Percentiles rank a stretch among this genome's conserved stretches.
Conservation (phyloP, 1,284 basidiomycete genomes). For the Cryptococcus deneoformans region DNA sequence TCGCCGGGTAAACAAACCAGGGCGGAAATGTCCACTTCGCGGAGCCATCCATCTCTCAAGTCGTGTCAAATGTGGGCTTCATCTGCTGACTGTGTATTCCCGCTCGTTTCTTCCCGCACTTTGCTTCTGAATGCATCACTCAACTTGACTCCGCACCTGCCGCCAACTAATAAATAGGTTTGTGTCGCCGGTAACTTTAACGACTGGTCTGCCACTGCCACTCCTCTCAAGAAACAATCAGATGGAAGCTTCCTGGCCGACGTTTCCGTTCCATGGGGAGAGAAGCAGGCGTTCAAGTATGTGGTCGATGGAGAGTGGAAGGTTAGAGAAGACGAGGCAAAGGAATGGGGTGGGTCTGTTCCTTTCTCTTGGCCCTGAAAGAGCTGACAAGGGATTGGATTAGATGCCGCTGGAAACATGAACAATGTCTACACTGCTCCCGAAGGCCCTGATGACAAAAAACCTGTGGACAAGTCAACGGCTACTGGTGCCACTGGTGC, state of each 20-base stretch:
- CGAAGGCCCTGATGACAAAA: conserved; percentile 11
- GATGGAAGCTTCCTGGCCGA: conserved; percentile 40
- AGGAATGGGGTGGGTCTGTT: conserved; percentile 47
- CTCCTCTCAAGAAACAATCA: conserved; percentile 36
- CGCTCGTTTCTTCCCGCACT: background rate
- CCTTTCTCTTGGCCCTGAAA: background rate
- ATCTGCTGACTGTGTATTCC: background rate
- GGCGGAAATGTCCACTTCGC: background rate
- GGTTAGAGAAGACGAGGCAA: conserved; percentile 49
- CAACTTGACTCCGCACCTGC: background rate
- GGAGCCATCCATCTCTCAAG: background rate
- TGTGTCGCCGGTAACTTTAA: conserved; percentile 48
- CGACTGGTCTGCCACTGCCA: conserved; percentile 44
- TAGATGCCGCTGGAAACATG: conserved; percentile 50
- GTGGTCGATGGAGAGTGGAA: conserved; percentile 50
- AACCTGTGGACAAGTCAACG: background rate
- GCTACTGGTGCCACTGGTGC: background rate
- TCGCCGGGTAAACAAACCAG: too few species aligned
- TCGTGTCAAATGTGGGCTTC: background rate
- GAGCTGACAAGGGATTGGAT: background rate
- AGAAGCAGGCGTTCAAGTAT: conserved; percentile 51
- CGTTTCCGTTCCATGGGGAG: conserved; percentile 42
- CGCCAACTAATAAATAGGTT: conserved; percentile 25
- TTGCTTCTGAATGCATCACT: background rate
- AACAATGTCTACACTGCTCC: conserved; percentile 50